Conservation (phyloP, 2,329 filamentous ascomycete species). For the Fusarium chlamydosporum region DNA sequence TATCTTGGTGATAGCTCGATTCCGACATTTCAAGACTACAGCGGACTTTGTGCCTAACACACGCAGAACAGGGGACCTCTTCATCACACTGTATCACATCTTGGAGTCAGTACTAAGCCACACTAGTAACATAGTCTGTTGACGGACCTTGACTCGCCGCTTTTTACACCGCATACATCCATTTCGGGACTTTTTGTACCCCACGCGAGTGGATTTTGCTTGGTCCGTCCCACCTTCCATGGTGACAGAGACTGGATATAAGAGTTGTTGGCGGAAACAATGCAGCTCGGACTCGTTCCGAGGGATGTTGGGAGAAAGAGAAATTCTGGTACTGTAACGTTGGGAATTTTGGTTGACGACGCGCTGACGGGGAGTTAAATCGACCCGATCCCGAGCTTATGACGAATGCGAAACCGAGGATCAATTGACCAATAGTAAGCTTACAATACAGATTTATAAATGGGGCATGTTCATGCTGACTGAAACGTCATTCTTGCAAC, state of each 20-base stretch:
- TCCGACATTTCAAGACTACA: slow-evolving; percentile 29
- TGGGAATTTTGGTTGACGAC: background rate
- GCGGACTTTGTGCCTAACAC: slow-evolving; percentile 28
- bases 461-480: background rate
- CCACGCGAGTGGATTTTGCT: slow-evolving; percentile 22
- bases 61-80: slow-evolving; percentile 30
- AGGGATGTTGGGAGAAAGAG: background rate
- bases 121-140: background rate
- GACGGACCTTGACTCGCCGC: slow-evolving; percentile 29
- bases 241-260: no score
- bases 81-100: slow-evolving; percentile 23
- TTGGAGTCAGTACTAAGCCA: background rate
- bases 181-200: slow-evolving; percentile 43
- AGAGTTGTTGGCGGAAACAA: no score
- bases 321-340: background rate
- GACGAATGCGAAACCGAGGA: slow-evolving; percentile 23
- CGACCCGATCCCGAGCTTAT: slow-evolving; percentile 16
- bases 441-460: rapidly evolving
- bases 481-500: background rate
- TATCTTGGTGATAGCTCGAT: background rate
- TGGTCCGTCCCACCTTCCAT: slow-evolving; percentile 16
- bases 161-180: slow-evolving; percentile 36
- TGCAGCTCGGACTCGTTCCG: slow-evolving; percentile 32
- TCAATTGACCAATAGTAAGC: background rate
- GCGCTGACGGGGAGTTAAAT: slow-evolving; percentile 13